phyloP scores from a whole-genome alignment of 306 rosid genomes.

The Malus fusca region DNA sequence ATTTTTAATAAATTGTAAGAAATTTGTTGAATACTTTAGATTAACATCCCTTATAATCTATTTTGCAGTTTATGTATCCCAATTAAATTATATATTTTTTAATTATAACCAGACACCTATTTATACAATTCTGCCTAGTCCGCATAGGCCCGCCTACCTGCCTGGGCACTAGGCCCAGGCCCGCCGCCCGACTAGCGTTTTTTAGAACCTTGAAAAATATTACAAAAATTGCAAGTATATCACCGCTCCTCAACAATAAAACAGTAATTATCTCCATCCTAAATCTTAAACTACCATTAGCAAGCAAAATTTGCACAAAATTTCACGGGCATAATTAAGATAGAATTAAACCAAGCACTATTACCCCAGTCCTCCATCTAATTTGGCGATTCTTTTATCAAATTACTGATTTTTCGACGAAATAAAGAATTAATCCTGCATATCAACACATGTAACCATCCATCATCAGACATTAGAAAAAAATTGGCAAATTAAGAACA shows the following conservation, averaged over 20 bases:
- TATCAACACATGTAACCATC: background rate
- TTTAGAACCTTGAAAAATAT: background rate
- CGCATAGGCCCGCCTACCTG: no score
- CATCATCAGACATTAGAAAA: background rate
- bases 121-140: no score
- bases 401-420: background rate
- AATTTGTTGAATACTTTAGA: no score
- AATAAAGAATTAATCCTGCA: conserved; percentile 5
- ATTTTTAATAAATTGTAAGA: no score
- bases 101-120: no score
- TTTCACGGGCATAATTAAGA: background rate
- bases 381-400: background rate
- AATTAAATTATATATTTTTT: no score
- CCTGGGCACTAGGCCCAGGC: no score
- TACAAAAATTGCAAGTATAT: background rate
- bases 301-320: background rate
- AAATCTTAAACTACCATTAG: background rate
- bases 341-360: background rate
- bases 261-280: background rate
- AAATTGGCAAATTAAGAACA: background rate
- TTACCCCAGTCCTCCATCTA: conserved; percentile 82
- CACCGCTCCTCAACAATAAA: background rate
- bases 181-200: no score
- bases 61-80: no score
- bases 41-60: no score